phyloP scores from a whole-genome alignment of 169 alveolate species.

The Plasmodium sp. region DNA sequence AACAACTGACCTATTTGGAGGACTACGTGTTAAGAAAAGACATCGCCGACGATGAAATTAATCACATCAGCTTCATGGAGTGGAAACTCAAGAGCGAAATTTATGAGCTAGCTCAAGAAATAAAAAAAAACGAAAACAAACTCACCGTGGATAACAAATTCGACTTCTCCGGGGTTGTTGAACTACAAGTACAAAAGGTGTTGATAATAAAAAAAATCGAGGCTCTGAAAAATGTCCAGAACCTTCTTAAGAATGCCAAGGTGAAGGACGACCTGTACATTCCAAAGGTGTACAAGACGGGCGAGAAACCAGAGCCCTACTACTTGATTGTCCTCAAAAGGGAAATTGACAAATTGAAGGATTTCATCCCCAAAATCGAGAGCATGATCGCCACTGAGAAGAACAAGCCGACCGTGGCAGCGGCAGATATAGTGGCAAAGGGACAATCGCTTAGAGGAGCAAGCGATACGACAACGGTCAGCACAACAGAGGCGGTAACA shows the following conservation, averaged over 20 bases:
- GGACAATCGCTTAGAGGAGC: background rate
- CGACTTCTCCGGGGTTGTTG: constrained; percentile 2
- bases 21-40: constrained; percentile 32
- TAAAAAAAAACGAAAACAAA: constrained; percentile 1
- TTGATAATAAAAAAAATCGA: constrained; percentile 17
- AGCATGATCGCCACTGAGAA: constrained; percentile 5
- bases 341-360: constrained; percentile 33
- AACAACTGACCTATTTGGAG: constrained; percentile 10
- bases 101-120: background rate
- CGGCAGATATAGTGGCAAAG: background rate
- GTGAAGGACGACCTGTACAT: background rate
- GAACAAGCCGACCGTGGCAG: background rate
- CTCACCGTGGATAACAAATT: background rate
- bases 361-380: constrained; percentile 26
- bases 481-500: no score
- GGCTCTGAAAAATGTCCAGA: constrained; percentile 2
- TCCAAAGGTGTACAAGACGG: constrained; percentile 5
- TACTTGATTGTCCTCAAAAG: constrained; percentile 31
- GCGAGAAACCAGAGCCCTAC: constrained; percentile 14
- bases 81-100: background rate
- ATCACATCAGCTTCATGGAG: background rate
- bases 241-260: background rate
- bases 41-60: background rate
- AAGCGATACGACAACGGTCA: no score
- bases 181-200: constrained; percentile 28